Evolutionary conservation across 805 yeast genomes (phyloP), one percentile per base, ranked within the genome.

Genomic region (Hanseniaspora vineae): DNA sequence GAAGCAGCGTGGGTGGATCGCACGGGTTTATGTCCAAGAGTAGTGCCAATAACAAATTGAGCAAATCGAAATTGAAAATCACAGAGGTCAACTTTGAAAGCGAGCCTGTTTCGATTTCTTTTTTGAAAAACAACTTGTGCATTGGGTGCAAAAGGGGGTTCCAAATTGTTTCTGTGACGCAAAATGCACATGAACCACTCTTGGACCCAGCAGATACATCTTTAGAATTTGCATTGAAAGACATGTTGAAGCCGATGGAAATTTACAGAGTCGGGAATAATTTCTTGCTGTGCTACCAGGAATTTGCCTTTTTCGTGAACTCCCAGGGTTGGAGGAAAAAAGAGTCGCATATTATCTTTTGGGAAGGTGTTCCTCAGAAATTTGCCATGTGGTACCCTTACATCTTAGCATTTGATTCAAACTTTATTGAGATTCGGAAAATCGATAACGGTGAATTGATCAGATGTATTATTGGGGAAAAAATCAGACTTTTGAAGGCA

Each of bases 151-250:
- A 95, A 31, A 86, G 83, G 62, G 98, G 98, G 0, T 92, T 92
- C 69, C 97, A 92, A 67, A 87, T 92, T 58, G 88, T 92, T 35
- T 83, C 94, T 15, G 70, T 89, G 42, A 84, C 83, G 51, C 85
- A 83, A 46, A 82, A 85, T 50, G 84, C 80, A 50, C 87, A 84
- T 65, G 97, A 92, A 65, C 80, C 92, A 10, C 75, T 92, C 46
- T 70, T 92, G 56, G 97, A 92, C 66, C 96, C 96, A n/a, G 98
- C 97, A 0, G 98, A 92, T 60, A 94, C 97, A 0, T 87, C 97
- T 17, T 71, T 92, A 47, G 98, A 92, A 59, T 92, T 92, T 69
- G 97, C 92, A 13, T 46, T 63, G 29, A 59, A 56, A 44, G 67
- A 85, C 79, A 49, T 84, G 78, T 73, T 90, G 51, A 84, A 85